Evolutionary conservation across 2,329 filamentous ascomycete genomes (phyloP), one percentile per base, ranked within the genome.

Genomic region (Xylaria sp.): DNA sequence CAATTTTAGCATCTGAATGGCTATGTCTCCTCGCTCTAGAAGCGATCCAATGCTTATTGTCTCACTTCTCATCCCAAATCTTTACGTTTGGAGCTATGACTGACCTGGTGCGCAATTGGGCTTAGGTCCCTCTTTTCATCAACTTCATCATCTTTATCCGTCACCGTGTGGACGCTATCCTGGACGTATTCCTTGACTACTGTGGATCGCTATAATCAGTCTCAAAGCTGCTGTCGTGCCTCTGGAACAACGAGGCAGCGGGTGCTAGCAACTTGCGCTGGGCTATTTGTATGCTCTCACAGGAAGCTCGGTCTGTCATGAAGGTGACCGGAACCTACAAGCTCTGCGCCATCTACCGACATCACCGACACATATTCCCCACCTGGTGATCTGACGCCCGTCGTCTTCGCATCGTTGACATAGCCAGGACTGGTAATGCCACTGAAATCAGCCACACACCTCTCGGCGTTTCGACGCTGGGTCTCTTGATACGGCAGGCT

Each of bases 381-480:
- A 87, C 61, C 85, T 70, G 5, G 78, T 77, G 5, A 86, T 78
- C 75, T 87, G 85, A 63, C 84, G 77, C 38, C 82, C 83, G 68
- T 86, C 85, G 59, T 86, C 84, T 0, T 79, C 82, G 68, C 84
- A 85, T 29, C 85, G 74, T 44, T 85, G 71, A 0, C 85, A 84
- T 25, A 77, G 78, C 74, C 82, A 86, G 73, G 86, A 86, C 0
- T 84, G 80, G 55, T 80, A 82, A 72, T 86, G 87, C 85, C 85
- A 87, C 71, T 87, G 85, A 69, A 86, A 86, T 85, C 84, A 87
- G 5, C 85, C 85, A 51, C 85, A 73, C 1, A 85, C 81, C 68
- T 80, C 83, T 29, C 79, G 79, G 51, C 79, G 80, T 73, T 84
- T 85, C 3, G 75, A 53, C 10, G 75, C 56, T 20, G 75, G 55